These are phyloP conservation scores for Chenopodium quinoa DNA, from an alignment of 148 eudicot genomes.

Conservation along the genomic window DNA sequence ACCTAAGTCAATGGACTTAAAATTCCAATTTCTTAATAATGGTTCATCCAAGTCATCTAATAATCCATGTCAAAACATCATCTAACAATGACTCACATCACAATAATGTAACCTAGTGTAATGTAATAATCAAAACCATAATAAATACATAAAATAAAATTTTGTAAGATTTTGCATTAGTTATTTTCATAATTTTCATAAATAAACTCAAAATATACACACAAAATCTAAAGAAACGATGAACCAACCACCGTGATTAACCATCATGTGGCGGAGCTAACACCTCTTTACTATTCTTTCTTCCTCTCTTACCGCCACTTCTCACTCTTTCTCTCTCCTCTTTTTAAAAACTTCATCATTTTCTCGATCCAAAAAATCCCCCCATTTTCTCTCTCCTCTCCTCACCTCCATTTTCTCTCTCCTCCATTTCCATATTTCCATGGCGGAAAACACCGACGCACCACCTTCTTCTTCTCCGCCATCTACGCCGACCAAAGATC, in stretches of 20 bases:
- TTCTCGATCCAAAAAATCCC: not conserved
- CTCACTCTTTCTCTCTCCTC: constrained; percentile 14
- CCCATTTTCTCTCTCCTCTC: constrained; percentile 6
- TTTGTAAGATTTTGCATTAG: no score
- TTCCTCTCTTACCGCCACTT: constrained; percentile 13
- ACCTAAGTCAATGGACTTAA: no score
- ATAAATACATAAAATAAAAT: no score
- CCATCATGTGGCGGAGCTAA: constrained; percentile 15
- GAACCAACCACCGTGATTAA: not conserved
- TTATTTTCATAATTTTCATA: no score
- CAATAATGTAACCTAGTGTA: not conserved
- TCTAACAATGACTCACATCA: not conserved
- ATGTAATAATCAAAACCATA: no score
- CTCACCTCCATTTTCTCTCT: not conserved
- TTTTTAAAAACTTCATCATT: no score
- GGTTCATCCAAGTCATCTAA: not conserved
- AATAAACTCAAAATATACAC: no score
- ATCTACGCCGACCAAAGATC: constrained; percentile 28
- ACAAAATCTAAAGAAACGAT: no score
- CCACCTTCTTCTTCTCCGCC: constrained; percentile 25
- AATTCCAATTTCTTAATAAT: not conserved
- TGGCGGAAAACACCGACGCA: constrained; percentile 36
- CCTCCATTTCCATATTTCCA: constrained; percentile 20
- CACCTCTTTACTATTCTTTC: not conserved
- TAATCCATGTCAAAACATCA: not conserved